Evolutionary conservation across 176 grass and related monocot species (phyloP), one percentile per base, ranked within the genome.

Genomic region (Eleusine indica): DNA sequence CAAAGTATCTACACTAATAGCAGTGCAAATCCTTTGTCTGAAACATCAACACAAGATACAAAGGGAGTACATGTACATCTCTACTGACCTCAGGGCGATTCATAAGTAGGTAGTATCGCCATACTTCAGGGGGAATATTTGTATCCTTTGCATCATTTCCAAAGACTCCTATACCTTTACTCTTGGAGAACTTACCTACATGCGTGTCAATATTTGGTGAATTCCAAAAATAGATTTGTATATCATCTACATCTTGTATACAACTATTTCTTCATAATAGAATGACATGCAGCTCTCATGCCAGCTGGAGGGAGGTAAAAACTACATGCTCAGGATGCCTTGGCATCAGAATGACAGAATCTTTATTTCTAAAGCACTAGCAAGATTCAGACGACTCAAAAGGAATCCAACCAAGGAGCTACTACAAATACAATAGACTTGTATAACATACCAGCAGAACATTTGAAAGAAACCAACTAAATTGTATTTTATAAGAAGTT

Each of bases 121-220:
- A 98, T 61, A 98, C 93, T 98, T 98, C 93, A 73, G 93, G 44
- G 32, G 93, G 96, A 92, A 98, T 95, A 57, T 93, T 83, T n/a
- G 91, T 98, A 82, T 84, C 87, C 80, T 93, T 98, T 7, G 93
- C 93, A 80, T 98, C 96, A 54, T 95, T 98, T 70, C 96, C 96
- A 92, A 98, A 98, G 77, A 98, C 91, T 85, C 96, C 96, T 28
- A 98, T 80, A 88, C 96, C 96, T 2, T 98, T 89, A 37, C 86
- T 98, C 80, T 95, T 98, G n/a, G 96, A 98, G 76, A 98, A 98
- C 70, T 98, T 98, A 83, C 96, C 96, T 98, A 81, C 41, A 87
- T 62, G 51, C 17, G 9, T 3, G 68, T 81, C 21, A 83, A 80
- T 41, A 73, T 68, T 58, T 58, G 63, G 29, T 57, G 63, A 89